Conservation (phyloP, 73 alveolate genomes). For the Blepharisma stoltei region DNA sequence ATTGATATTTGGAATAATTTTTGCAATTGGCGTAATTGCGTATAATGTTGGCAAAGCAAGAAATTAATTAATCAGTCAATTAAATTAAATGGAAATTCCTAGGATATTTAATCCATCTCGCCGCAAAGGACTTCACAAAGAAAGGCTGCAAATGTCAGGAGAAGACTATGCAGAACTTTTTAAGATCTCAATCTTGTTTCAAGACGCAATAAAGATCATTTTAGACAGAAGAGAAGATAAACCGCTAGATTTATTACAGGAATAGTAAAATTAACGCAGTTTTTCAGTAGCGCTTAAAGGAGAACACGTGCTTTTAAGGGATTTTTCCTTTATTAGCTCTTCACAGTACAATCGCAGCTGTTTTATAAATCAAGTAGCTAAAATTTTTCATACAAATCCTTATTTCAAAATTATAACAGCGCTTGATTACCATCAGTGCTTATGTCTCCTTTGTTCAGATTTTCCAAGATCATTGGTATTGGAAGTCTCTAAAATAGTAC, state of each 20-base stretch:
- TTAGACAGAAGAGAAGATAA: constrained; percentile 73
- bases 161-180: constrained; percentile 62
- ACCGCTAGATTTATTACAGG: constrained; percentile 52
- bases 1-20: too few relatives aligned
- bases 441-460: constrained; percentile 66
- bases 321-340: constrained; percentile 62
- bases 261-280: constrained; percentile 37
- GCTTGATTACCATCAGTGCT: constrained; percentile 65
- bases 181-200: constrained; percentile 50
- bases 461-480: constrained; percentile 64
- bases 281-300: constrained; percentile 60
- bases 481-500: constrained; percentile 50
- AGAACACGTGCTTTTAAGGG: constrained; percentile 68
- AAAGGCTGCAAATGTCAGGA: constrained; percentile 48
- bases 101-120: constrained; percentile 1
- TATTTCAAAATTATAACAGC: constrained; percentile 60
- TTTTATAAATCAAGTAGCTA: constrained; percentile 56
- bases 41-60: too few relatives aligned
- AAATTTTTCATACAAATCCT: constrained; percentile 70
- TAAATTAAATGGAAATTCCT: background rate
- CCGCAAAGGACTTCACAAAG: constrained; percentile 24
- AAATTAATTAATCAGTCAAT: too few relatives aligned
- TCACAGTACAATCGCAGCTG: constrained; percentile 66
- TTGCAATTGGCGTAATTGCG: too few relatives aligned
- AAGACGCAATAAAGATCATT: constrained; percentile 66